These are phyloP conservation scores for Xerocomus potaroensis DNA, from an alignment of 768 basidiomycete genomes.

Conservation along the genomic window DNA sequence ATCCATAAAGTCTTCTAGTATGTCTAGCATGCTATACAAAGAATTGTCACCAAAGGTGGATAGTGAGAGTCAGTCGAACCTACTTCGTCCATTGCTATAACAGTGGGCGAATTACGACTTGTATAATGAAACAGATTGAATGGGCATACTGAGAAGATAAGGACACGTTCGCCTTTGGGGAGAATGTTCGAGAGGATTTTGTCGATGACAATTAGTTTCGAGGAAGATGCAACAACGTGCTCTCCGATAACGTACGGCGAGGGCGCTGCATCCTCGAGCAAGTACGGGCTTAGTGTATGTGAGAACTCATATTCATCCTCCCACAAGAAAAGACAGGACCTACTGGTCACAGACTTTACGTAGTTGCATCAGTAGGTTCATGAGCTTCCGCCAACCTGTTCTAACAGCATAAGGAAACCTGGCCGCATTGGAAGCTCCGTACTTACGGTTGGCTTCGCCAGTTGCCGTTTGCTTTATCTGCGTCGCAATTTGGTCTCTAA, in stretches of 20 bases:
- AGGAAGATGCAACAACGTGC: constrained; percentile 52
- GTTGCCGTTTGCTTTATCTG: constrained; percentile 34
- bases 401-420: neutral
- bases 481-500: constrained; percentile 35
- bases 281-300: constrained; percentile 42
- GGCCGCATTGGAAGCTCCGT: neutral
- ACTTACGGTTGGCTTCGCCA: constrained; percentile 31
- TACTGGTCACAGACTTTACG: constrained; percentile 69
- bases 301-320: constrained; percentile 1
- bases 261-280: constrained; percentile 47
- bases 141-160: constrained; percentile 55
- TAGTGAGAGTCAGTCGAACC: neutral
- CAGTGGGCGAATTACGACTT: constrained; percentile 9
- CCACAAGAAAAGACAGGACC: constrained; percentile 15
- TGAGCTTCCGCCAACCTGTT: constrained; percentile 52
- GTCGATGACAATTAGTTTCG: constrained; percentile 54
- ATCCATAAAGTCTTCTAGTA: constrained; percentile 63
- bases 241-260: constrained; percentile 48
- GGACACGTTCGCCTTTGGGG: constrained; percentile 56
- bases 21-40: constrained; percentile 55
- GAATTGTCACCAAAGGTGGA: neutral
- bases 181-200: constrained; percentile 53
- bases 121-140: neutral
- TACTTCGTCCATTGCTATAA: constrained; percentile 57
- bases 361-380: constrained; percentile 70